Evolutionary conservation across 768 basidiomycete species (phyloP).

Genomic region (Lanmaoa pseudosensibilis): DNA sequence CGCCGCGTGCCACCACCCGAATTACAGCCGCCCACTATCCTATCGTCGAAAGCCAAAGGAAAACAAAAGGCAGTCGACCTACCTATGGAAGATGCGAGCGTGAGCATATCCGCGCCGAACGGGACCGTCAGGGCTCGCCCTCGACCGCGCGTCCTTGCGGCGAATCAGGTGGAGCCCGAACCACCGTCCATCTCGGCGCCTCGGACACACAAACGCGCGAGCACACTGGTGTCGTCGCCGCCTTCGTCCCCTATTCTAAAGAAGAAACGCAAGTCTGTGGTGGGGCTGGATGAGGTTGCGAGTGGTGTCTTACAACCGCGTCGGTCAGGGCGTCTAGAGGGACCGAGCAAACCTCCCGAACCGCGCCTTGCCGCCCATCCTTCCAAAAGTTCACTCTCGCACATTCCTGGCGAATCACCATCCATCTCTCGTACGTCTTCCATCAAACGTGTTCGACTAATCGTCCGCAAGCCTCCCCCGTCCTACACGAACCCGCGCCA

Average conservation of each 20-base stretch:
- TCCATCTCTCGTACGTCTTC: conserved; percentile 20
- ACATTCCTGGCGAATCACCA: background rate
- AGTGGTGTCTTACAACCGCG: conserved; percentile 8
- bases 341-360: conserved; percentile 13
- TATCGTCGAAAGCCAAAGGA: conserved; percentile 33
- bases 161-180: conserved; percentile 3
- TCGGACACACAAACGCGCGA: conserved; percentile 30
- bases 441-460: conserved; percentile 63
- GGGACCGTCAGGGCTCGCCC: conserved; percentile 11
- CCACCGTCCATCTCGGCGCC: conserved; percentile 8
- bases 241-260: conserved; percentile 18
- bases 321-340: conserved; percentile 23
- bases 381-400: background rate
- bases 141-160: conserved; percentile 3
- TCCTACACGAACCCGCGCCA: conserved; percentile 67
- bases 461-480: conserved; percentile 65
- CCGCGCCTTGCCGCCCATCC: background rate
- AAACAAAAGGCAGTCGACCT: conserved; percentile 32
- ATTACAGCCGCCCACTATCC: background rate
- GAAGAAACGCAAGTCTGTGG: conserved; percentile 29
- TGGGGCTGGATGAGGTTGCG: conserved; percentile 3
- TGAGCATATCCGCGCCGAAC: conserved; percentile 14
- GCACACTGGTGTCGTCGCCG: conserved; percentile 20
- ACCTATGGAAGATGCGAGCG: conserved; percentile 6
- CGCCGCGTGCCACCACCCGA: conserved; percentile 8